Evolutionary conservation across 2,329 filamentous ascomycete genomes (phyloP), one percentile per base, ranked within the genome.

Genomic region (Tolypocladium guangdongense): DNA sequence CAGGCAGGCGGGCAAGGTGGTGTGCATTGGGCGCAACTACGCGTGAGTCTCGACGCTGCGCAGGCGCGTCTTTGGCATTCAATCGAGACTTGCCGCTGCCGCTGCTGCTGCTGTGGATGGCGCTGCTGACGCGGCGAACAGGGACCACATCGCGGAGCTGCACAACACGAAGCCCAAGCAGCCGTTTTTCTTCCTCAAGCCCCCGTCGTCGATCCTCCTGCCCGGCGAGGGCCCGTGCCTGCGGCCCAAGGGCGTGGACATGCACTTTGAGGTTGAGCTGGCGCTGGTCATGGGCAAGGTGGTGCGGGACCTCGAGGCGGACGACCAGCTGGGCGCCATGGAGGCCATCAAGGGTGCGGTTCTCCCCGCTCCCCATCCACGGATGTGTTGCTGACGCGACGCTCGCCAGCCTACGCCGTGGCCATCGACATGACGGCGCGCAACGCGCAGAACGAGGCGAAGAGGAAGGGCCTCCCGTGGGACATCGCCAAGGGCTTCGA

Each of bases 101-200:
- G n/a, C n/a, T n/a, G n/a, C n/a, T n/a, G n/a, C n/a, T n/a, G n/a
- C n/a, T n/a, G n/a, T n/a, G n/a, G n/a, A n/a, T n/a, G n/a, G n/a
- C n/a, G n/a, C 36, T 36, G 39, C 45, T 30, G 46, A 54, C 35
- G 49, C 16, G 39, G 49, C 37, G 49, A 10, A 27, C 49, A 93
- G 89, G 64, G 93, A 96, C 71, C 93, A 99, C 73, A 87, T 97
- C 66, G 82, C 86, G 58, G 93, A 99, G 76, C 81, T 99, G 61
- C 90, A 90, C 71, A 96, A 86, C 71, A 78, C 80, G 56, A 83
- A 84, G 59, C 93, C 93, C 50, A 95, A 93, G 70, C 90, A 96
- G 72, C 93, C 93, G 30, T 97, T 99, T 75, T 99, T 96, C 84
- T 99, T 99, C 80, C 82, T 97, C 62, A 99, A 99, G 78, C 93